A percentile compares a stretch with the other conserved stretches of the same genome.
Evolutionary conservation across 192 early-diverging fungal species (phyloP).

Genomic region (Coemansia sp.): DNA sequence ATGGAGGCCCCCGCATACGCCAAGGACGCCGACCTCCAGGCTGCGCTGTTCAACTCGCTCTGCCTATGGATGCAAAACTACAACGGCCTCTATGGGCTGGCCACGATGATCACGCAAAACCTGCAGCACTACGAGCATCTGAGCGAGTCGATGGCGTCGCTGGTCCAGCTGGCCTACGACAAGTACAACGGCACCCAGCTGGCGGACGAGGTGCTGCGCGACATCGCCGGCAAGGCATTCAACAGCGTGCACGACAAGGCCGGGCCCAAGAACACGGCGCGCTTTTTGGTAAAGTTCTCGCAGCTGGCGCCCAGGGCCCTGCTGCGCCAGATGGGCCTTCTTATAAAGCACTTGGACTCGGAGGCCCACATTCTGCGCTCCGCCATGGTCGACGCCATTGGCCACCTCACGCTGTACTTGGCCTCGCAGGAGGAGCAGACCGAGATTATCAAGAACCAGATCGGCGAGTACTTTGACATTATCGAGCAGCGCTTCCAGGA

Average conservation of each 20-base stretch:
- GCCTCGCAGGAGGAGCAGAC: conserved; percentile 73
- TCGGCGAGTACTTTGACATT: conserved; percentile 89
- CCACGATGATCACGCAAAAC: conserved; percentile 79
- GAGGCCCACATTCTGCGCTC: conserved; percentile 88
- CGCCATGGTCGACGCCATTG: conserved; percentile 88
- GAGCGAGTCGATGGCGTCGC: conserved; percentile 81
- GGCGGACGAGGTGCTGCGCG: conserved; percentile 72
- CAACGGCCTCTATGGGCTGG: conserved; percentile 75
- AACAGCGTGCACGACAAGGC: conserved; percentile 72
- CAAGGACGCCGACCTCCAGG: conserved; percentile 65
- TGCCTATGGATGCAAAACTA: conserved; percentile 79
- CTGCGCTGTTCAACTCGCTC: conserved; percentile 66
- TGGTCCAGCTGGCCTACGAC: conserved; percentile 65
- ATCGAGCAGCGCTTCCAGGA: conserved; percentile 93
- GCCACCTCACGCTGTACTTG: conserved; percentile 79
- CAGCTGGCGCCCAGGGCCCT: conserved; percentile 82
- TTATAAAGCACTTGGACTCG: conserved; percentile 87
- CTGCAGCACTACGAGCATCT: conserved; percentile 85
- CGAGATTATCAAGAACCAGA: conserved; percentile 67
- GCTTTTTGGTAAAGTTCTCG: conserved; percentile 82
- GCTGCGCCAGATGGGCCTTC: conserved; percentile 85
- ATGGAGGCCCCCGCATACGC: conserved; percentile 78
- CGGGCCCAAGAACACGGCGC: conserved; percentile 80
- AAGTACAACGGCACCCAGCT: conserved; percentile 69
- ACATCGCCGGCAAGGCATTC: conserved; percentile 65